Conservation (phyloP, 2,329 filamentous ascomycete genomes). For the Aspergillus chevalieri region DNA sequence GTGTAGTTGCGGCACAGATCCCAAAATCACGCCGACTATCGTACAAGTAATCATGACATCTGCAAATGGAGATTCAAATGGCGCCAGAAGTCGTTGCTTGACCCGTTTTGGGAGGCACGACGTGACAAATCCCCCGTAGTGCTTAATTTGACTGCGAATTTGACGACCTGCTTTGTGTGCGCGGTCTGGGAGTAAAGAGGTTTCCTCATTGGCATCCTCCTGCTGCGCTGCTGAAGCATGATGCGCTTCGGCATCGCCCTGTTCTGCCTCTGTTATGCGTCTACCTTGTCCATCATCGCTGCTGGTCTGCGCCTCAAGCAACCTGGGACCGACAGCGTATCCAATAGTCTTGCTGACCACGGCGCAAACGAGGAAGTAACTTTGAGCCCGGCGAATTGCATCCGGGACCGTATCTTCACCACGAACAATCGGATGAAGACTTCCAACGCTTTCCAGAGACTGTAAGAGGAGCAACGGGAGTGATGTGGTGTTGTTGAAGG, state of each 20-base stretch:
- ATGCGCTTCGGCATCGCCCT: conserved; percentile 8
- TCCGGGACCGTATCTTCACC: conserved; percentile 38
- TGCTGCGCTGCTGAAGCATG: conserved; percentile 17
- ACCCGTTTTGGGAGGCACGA: conserved; percentile 29
- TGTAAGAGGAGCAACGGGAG: conserved; percentile 49
- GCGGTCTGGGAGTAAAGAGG: conserved; percentile 45
- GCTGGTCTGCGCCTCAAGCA: conserved; percentile 42
- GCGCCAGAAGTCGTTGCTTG: conserved; percentile 28
- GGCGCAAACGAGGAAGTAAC: conserved; percentile 61
- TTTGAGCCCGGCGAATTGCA: conserved; percentile 55
- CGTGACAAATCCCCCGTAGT: conserved; percentile 20
- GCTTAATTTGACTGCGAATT: conserved; percentile 16
- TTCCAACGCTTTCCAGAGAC: conserved; percentile 51
- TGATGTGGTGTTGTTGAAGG: conserved; percentile 55
- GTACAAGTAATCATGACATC: conserved; percentile 60
- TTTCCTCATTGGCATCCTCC: conserved; percentile 38
- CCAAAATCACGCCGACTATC: conserved; percentile 52
- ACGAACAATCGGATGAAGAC: conserved; percentile 46
- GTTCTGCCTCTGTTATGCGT: conserved; percentile 2
- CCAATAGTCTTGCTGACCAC: conserved; percentile 59
- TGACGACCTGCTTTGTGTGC: conserved; percentile 9
- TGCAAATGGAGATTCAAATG: conserved; percentile 47
- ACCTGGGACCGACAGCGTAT: conserved; percentile 56
- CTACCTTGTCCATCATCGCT: conserved; percentile 19
- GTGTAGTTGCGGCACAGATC: conserved; percentile 55